Base-by-base conservation (phyloP, 257 asterid genomes). In the Solanum sejunctum region DNA sequence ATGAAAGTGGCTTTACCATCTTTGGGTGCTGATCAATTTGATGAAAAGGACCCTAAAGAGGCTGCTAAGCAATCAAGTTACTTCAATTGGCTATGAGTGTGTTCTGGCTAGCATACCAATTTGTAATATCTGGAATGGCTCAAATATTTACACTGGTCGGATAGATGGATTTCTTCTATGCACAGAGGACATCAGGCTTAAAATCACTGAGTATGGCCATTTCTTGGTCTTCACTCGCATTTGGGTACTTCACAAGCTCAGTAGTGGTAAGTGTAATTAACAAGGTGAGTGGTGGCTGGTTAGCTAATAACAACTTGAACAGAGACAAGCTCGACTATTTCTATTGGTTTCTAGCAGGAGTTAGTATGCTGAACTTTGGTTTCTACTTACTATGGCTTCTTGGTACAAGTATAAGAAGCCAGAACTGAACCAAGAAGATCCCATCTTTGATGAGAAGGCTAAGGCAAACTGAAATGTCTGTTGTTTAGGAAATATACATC, bases 21-120 rank as follows among this genome's bases (percentile, higher is more conserved):
- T 4, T 88, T 92, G 5, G 97, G 97, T 18, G 97, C 98, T 16
- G 98, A 93, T 81, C 97, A 95, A 71, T 92, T 92, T 32, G 95
- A 95, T 16, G 93, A 90, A 78, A 88, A 84, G 55, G 92, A 92
- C 84, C 90, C 94, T 0, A 84, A 79, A 60, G 96, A 90, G 61
- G 93, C 93, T 17, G 80, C 91, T 82, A 83, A 90, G 23, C 90
- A 91, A 12, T 90, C 98, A 7, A 94, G 96, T 89, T 94, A 84
- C 92, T 93, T 94, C 90, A 94, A 93, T 84, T 93, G 94, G 96
- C 87, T 6, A 88, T 92, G 67, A 91, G 93, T 49, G 88, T 93
- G 66, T 92, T 94, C 91, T 94, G 95, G 95, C 85, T 93, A 6
- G 94, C 90, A 2, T 89, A 86, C 51, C 95, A 91, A 26, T 91